Evolutionary conservation across 768 basidiomycete species (phyloP).

Genomic region (Calocera viscosa): DNA sequence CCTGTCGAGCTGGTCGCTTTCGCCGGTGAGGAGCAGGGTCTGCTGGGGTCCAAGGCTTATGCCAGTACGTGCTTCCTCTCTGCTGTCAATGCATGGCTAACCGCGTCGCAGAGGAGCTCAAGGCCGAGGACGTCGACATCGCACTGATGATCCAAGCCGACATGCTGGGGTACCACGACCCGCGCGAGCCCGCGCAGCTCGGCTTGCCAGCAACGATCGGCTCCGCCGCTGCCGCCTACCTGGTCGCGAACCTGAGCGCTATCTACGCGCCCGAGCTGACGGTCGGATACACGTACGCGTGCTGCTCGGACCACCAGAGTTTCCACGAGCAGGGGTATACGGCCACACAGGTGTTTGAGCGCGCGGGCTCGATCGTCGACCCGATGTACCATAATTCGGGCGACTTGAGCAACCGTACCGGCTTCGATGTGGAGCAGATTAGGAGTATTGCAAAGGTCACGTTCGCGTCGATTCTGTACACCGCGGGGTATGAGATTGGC

Average conservation of each 20-base stretch:
- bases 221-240: slow-evolving; percentile 57
- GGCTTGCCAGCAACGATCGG: slow-evolving; percentile 77
- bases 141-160: slow-evolving; percentile 83
- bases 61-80: slow-evolving; percentile 45
- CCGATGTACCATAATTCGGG: slow-evolving; percentile 80
- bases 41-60: slow-evolving; percentile 65
- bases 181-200: slow-evolving; percentile 68
- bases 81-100: not conserved
- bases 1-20: slow-evolving; percentile 74
- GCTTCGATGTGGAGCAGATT: slow-evolving; percentile 75
- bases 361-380: slow-evolving; percentile 72
- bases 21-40: slow-evolving; percentile 85
- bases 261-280: slow-evolving; percentile 71
- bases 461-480: slow-evolving; percentile 58
- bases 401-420: slow-evolving; percentile 64
- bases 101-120: slow-evolving; percentile 40
- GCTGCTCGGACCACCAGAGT: slow-evolving; percentile 87
- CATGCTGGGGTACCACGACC: slow-evolving; percentile 76
- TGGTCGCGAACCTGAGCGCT: slow-evolving; percentile 60
- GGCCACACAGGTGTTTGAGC: slow-evolving; percentile 77
- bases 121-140: slow-evolving; percentile 47
- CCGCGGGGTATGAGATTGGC: slow-evolving; percentile 34
- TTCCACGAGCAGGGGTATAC: slow-evolving; percentile 76
- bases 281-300: slow-evolving; percentile 61
- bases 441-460: slow-evolving; percentile 79